Evolutionary conservation across 805 yeast genomes (phyloP), one percentile per base, ranked within the genome.

Genomic region (Zygosaccharomyces lentus): DNA sequence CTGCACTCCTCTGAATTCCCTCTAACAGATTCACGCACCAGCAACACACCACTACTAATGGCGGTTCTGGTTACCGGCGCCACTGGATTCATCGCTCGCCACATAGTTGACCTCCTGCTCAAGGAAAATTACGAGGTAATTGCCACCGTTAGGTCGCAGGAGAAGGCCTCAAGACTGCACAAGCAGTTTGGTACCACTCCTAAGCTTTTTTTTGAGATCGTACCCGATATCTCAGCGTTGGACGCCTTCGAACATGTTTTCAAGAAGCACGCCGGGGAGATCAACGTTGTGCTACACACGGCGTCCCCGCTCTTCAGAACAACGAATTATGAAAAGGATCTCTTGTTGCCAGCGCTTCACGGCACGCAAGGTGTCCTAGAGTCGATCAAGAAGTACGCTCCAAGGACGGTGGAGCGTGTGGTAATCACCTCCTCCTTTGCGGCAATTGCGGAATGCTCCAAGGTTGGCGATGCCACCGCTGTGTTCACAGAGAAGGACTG

Each of bases 371-470:
- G 74, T 51, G 67, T 78, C 45, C 64, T 81, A 55, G 58, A 63
- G n/a, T 72, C 79, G 2, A 67, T 75, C 43, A 61, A 69, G 51
- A 53, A 59, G 25, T 69, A 62, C 48, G 77, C 74, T 9, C 72
- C 76, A 7, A 65, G 69, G 44, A 46, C 56, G 1, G 71, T 76
- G 26, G 69, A 70, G 43, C 67, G 72, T 39, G 74, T 80, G 23
- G 80, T 79, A 17, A 54, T 78, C 13, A 80, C 85, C 1, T 79
- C 82, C 2, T 79, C 84, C 0, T 69, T 68, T 53, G 83, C 83
- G 13, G 77, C 86, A 1, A 65, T 78, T 23, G 44, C 65, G 23
- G 54, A 56, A 34, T 47, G 50, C 7, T 40, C 17, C 25, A 52
- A 58, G 40, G 46, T 49, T 4, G 52, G 45, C 4, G 52, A 48